A percentile compares a stretch with the other conserved stretches of the same genome.
Evolutionary conservation across 2,329 filamentous ascomycete species (phyloP).

Genomic region (Drechslerella coelobrocha): DNA sequence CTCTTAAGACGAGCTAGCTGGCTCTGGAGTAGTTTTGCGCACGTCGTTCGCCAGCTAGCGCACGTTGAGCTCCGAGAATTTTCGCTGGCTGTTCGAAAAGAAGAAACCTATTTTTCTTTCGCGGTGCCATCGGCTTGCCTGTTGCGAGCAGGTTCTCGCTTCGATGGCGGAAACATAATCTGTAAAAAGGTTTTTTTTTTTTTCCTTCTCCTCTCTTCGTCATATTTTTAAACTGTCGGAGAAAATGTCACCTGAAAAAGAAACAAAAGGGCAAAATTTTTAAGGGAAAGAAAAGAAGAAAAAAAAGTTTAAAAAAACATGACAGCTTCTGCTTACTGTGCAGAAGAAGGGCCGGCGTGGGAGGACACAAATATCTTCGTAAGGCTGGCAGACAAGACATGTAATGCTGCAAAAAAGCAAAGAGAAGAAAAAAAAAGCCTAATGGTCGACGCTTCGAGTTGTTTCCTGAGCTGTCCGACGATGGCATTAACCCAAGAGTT

Average conservation of each 20-base stretch:
- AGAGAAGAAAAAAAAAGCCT: not conserved
- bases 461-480: too few relatives aligned
- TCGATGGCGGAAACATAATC: too few relatives aligned
- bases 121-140: too few relatives aligned
- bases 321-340: constrained; percentile 18
- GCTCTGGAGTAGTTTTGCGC: not conserved
- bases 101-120: not conserved
- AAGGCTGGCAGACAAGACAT: not conserved
- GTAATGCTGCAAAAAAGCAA: constrained; percentile 7
- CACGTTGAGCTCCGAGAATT: constrained; percentile 31
- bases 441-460: constrained; percentile 2
- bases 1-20: not conserved
- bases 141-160: too few relatives aligned
- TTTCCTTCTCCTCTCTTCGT: not conserved
- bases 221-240: constrained; percentile 4
- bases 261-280: not conserved
- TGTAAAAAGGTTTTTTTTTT: too few relatives aligned
- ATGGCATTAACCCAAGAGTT: too few relatives aligned
- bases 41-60: constrained; percentile 16
- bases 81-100: not conserved
- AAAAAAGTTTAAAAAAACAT: constrained; percentile 3
- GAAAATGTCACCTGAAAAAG: constrained; percentile 14
- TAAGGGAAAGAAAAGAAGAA: not conserved
- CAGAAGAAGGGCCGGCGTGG: not conserved
- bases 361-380: not conserved